Evolutionary conservation across 371 early-diverging fungal genomes (phyloP), one percentile per base, ranked within the genome.

Genomic region (Mucor velutinosus): DNA sequence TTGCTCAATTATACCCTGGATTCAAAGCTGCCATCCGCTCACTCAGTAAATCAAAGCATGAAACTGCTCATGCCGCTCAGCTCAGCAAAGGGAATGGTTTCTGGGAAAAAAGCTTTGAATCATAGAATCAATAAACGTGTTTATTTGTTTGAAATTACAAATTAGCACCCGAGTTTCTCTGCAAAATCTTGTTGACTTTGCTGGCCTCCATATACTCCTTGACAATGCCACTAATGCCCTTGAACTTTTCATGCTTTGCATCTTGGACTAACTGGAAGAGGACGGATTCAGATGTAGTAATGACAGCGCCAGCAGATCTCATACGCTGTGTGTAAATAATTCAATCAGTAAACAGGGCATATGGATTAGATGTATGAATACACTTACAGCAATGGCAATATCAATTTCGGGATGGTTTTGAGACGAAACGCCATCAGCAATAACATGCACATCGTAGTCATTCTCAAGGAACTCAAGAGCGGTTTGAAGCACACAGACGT

Each of bases 401-500:
- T 85, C 83, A 67, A 92, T 91, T 76, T 98, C 97, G 11, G 88
- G 89, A 30, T 74, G 66, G 73, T 96, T 95, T 76, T 90, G 90
- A 39, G 95, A 94, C 7, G 95, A 95, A 10, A 97, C 92, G 43
- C 95, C 98, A 76, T 97, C 97, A 0, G 92, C 91, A 49, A 97
- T 77, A 27, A 98, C 91, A 73, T 92, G 89, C 56, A 96, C 97
- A 71, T 93, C 88, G 66, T 85, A 85, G 64, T 90, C 81, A 39
- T 86, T 76, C 39, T 92, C 91, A 41, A 94, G 73, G 11, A 98
- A 76, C 49, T 97, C 98, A 67, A 98, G 81, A 15, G 94, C 92
- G 2, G 97, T 66, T 80, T 98, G 97, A 59, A 93, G 76, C 5
- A 98, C 93, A 77, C 98, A 98, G 2, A 97, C 96, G 70, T 98